Evolutionary conservation across 2,329 filamentous ascomycete species (phyloP), one percentile per base, ranked within the genome.

Genomic region (Colletotrichum gigasporum): DNA sequence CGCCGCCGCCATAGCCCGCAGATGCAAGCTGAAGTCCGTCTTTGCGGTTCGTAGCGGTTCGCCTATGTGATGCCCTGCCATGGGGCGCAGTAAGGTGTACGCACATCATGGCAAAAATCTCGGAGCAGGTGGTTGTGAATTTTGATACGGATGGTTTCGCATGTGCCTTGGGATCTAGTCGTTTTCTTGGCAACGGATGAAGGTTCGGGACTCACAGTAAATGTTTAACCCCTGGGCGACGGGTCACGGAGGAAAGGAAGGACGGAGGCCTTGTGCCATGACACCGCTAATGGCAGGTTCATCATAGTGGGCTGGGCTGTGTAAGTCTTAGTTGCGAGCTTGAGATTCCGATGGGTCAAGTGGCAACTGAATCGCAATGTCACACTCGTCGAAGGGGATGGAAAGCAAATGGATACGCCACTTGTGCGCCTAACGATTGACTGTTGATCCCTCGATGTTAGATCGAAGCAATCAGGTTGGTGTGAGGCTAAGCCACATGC

Each of bases 21-120:
- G 67, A 16, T 70, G 67, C 14, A 71, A 53, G 18, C 68, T 80
- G 75, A 82, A 83, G 53, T 83, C 83, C 66, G n/a, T n/a, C n/a
- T n/a, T n/a, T n/a, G n/a, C n/a, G n/a, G n/a, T n/a, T 84, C 81
- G 0, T 76, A 78, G 14, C 77, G 78, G 54, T 81, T 81, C 0
- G 79, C 79, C 76, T 76, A 79, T 0, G 77, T 79, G 56, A 78
- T 79, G 1, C 77, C 76, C 63, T 79, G 76, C 77, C 77, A 79
- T 7, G 75, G 73, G 18, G 74, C 72, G 37, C 73, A 76, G 39
- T 76, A 74, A 42, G 35, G n/a, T n/a, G n/a, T n/a, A n/a, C n/a
- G n/a, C n/a, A n/a, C n/a, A n/a, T n/a, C 26, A 61, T 63, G 41
- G 57, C 7, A 8, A 14, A 14, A 11, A 8, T 28, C 51, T 54